Conservation (phyloP, 1,284 basidiomycete genomes). For the Amylostereum areolatum region DNA sequence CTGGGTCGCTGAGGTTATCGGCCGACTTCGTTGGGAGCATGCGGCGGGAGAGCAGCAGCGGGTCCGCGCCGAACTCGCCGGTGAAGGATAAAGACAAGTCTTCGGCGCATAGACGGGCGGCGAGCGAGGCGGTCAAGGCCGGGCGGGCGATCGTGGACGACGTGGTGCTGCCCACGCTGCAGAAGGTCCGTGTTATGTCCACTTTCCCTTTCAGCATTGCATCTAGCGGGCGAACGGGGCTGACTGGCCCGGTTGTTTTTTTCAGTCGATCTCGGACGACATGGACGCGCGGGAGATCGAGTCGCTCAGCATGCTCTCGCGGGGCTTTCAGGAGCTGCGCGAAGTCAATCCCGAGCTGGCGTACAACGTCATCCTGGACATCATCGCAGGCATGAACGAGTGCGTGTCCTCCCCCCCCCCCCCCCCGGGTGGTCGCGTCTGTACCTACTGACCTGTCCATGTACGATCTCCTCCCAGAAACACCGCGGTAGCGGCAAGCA, state of each 20-base stretch:
- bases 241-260: slow-evolving; percentile 12
- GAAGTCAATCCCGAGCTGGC: slow-evolving; percentile 78
- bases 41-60: slow-evolving; percentile 43
- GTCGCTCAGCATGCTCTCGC: slow-evolving; percentile 81
- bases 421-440: not conserved
- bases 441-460: slow-evolving; percentile 11
- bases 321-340: slow-evolving; percentile 83
- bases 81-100: slow-evolving; percentile 25
- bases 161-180: slow-evolving; percentile 72
- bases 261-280: slow-evolving; percentile 73
- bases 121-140: slow-evolving; percentile 57
- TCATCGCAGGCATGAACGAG: slow-evolving; percentile 89
- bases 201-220: slow-evolving; percentile 2
- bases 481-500: slow-evolving; percentile 65
- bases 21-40: slow-evolving; percentile 75
- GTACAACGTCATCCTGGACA: slow-evolving; percentile 82
- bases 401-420: slow-evolving; percentile 32
- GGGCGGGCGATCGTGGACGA: slow-evolving; percentile 75
- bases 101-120: slow-evolving; percentile 36
- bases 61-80: slow-evolving; percentile 43
- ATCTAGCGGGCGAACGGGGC: not conserved
- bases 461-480: slow-evolving; percentile 41
- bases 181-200: slow-evolving; percentile 44
- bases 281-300: slow-evolving; percentile 87
- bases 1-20: slow-evolving; percentile 72